Evolutionary conservation across 2,329 filamentous ascomycete species (phyloP).

Genomic region (Talaromyces sp.): DNA sequence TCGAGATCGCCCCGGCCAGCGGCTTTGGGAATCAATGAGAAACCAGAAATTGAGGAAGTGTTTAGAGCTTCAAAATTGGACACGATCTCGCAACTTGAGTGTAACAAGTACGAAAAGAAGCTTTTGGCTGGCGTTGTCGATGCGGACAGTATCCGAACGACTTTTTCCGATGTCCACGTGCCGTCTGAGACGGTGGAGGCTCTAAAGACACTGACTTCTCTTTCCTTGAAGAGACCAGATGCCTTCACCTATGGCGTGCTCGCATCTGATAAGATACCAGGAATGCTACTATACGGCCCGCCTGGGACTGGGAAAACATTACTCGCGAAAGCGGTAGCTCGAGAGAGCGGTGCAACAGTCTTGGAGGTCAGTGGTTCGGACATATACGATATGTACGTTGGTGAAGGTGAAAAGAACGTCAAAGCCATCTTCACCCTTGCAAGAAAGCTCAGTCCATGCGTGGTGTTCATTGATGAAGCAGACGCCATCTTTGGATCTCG

Average conservation of each 20-base stretch:
- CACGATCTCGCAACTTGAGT: conserved; percentile 53
- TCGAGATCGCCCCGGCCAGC: conserved; percentile 20
- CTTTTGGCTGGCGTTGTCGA: conserved; percentile 78
- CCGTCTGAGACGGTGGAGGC: conserved; percentile 77
- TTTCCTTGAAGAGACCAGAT: conserved; percentile 81
- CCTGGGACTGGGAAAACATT: conserved; percentile 63
- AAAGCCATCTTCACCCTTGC: conserved; percentile 86
- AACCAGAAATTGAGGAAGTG: not conserved
- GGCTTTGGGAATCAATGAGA: conserved; percentile 11
- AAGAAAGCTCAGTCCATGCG: conserved; percentile 82
- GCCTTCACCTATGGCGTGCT: conserved; percentile 96
- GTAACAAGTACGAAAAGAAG: conserved; percentile 74
- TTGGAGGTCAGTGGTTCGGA: conserved; percentile 85
- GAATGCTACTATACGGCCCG: conserved; percentile 80
- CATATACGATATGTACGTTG: conserved; percentile 94
- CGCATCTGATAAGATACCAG: conserved; percentile 83
- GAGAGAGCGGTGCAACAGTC: conserved; percentile 61
- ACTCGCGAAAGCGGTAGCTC: conserved; percentile 60
- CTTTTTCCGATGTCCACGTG: conserved; percentile 81
- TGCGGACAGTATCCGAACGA: conserved; percentile 73
- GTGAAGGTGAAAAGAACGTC: conserved; percentile 94
- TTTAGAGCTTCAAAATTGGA: conserved; percentile 21
- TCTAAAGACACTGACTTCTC: conserved; percentile 78
- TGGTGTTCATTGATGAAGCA: conserved; percentile 96
- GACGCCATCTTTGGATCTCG: conserved; percentile 85